Conservation (phyloP, 2,329 filamentous ascomycete species). For the Curvularia sp. region DNA sequence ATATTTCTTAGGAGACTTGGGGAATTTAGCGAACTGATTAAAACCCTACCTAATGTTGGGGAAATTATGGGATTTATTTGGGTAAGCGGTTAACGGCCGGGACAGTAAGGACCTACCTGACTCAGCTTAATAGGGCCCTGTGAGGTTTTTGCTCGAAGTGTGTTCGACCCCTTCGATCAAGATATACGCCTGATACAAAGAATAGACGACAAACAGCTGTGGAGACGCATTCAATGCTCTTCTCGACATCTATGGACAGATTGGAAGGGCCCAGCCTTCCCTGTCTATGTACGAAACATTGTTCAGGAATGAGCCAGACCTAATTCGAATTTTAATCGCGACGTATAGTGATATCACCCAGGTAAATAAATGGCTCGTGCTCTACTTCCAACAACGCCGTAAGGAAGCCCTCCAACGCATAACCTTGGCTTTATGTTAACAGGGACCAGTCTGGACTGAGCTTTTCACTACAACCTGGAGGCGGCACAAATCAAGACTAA, state of each 20-base stretch:
- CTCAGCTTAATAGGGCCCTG: not conserved
- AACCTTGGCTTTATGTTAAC: not conserved
- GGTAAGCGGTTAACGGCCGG: not conserved
- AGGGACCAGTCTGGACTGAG: constrained; percentile 31
- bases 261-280: constrained; percentile 33
- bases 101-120: not conserved
- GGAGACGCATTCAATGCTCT: constrained; percentile 16
- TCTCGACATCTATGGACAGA: constrained; percentile 26
- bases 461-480: constrained; percentile 36
- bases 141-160: not conserved
- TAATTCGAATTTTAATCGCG: constrained; percentile 3
- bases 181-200: constrained; percentile 1
- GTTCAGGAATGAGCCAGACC: not conserved
- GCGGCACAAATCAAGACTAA: constrained; percentile 25
- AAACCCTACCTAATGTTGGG: not conserved
- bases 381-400: constrained; percentile 20
- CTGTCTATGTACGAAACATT: constrained; percentile 19
- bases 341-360: constrained; percentile 16
- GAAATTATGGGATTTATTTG: not conserved
- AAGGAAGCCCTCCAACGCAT: not conserved
- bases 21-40: constrained; percentile 32
- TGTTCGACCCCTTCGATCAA: not conserved
- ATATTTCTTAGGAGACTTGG: constrained; percentile 35
- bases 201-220: constrained; percentile 11
- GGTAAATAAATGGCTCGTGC: constrained; percentile 19